Base-by-base conservation (phyloP, 2,329 filamentous ascomycete genomes). In the Colletotrichum sp. region DNA sequence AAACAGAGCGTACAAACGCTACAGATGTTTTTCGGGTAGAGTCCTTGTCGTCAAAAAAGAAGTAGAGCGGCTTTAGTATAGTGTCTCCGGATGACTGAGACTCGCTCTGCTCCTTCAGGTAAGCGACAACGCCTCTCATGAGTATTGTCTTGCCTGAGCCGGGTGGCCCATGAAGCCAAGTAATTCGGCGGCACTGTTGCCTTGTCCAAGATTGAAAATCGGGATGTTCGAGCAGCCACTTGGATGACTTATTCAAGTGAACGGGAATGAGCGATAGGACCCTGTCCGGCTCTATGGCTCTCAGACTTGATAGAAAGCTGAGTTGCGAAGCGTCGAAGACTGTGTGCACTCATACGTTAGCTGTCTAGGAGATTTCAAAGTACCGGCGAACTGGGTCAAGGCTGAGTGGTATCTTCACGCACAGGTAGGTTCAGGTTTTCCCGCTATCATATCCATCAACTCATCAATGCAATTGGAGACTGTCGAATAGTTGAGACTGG, bases 361-460 rank as follows among this genome's bases (percentile, higher is more conserved):
- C 3, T 49, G n/a, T n/a, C 3, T 44, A 0, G 0, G 18, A 0
- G 39, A 49, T 12, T 3, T 5, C 9, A 2, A n/a, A 12, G 1
- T 10, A 32, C 10, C 28, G 28, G 9, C 3, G 3, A 18, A 5
- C 1, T 6, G 3, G 18, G 4, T 24, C 24, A 24, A 24, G 24
- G 24, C 24, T 24, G 24, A 24, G 24, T 24, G 24, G 24, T 26
- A 2, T 26, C 24, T 26, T 26, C 1, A 49, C 39, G 9, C 39
- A 49, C 39, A 49, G 39, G 39, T 49, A 4, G 0, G 0, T n/a
- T 49, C 39, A 12, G 39, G 18, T 12, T n/a, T 49, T 49, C 39
- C 39, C 0, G 18, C 0, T 0, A 49, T n/a, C 0, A 0, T n/a
- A 49, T 49, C 39, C 3, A 49, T 2, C 39, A 49, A 49, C 39